Percentiles rank a stretch among this genome's conserved stretches.
These are phyloP conservation scores for Colletotrichum sojae DNA, from an alignment of 2,329 filamentous ascomycete genomes.

Conservation along the genomic window DNA sequence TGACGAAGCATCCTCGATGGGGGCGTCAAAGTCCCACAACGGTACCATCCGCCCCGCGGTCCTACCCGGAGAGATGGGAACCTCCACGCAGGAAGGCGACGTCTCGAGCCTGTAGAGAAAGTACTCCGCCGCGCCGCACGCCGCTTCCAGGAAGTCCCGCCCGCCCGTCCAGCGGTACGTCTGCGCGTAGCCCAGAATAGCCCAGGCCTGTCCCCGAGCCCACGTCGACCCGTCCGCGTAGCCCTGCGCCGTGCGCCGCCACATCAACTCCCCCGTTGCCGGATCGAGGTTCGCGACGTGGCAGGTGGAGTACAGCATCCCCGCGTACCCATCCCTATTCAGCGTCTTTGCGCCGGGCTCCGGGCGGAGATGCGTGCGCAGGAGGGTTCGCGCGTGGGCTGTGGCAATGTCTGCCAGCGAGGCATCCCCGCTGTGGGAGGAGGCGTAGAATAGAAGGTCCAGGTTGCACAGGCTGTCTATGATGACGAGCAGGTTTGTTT, in stretches of 20 bases:
- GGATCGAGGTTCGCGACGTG: constrained; percentile 64
- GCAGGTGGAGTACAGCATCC: constrained; percentile 49
- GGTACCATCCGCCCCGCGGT: constrained; percentile 47
- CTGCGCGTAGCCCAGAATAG: constrained; percentile 63
- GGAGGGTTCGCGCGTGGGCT: constrained; percentile 55
- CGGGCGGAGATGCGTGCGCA: constrained; percentile 54
- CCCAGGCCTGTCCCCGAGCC: constrained; percentile 65
- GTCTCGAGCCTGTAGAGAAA: constrained; percentile 58
- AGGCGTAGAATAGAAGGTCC: constrained; percentile 55
- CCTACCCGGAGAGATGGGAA: constrained; percentile 31
- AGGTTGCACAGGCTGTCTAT: constrained; percentile 60
- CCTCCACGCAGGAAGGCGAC: constrained; percentile 43
- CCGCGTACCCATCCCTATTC: constrained; percentile 41
- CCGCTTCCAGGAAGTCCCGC: constrained; percentile 55
- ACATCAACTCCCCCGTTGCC: constrained; percentile 53
- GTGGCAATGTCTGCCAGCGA: constrained; percentile 53
- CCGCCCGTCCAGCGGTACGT: constrained; percentile 63
- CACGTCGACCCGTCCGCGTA: constrained; percentile 61
- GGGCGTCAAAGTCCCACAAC: constrained; percentile 64
- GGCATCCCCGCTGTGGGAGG: constrained; percentile 48
- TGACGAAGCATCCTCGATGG: constrained; percentile 45
- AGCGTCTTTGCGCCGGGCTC: constrained; percentile 43
- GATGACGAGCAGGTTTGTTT: constrained; percentile 54
- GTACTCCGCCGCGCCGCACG: constrained; percentile 61
- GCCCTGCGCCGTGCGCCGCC: constrained; percentile 61